phyloP scores from a whole-genome alignment of 768 basidiomycete species.

The Boletus rufocinnamomeus region DNA sequence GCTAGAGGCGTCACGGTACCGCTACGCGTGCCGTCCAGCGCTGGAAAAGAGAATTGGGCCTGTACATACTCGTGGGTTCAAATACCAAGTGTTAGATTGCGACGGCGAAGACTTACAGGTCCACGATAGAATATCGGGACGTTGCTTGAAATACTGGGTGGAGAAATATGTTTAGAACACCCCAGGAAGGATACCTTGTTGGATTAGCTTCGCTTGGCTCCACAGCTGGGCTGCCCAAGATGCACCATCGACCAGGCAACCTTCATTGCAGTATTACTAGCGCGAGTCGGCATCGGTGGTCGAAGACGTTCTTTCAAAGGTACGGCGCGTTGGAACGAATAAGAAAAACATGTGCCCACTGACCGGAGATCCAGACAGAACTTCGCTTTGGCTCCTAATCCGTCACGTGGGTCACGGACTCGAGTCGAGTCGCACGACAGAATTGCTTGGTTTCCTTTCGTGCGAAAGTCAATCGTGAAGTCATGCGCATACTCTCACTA shows the following conservation, averaged over 20 bases:
- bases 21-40: background rate
- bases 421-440: no score
- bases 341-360: background rate
- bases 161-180: background rate
- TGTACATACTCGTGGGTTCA: rapidly evolving
- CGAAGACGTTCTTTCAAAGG: no score
- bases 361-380: no score
- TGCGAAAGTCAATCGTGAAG: background rate
- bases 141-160: background rate
- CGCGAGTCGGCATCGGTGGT: no score
- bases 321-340: background rate
- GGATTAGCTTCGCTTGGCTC: background rate
- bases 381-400: background rate
- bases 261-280: background rate
- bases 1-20: slow-evolving; percentile 5
- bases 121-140: background rate
- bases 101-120: no score
- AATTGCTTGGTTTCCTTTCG: background rate
- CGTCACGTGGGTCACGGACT: background rate
- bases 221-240: background rate
- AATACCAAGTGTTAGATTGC: no score
- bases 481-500: background rate
- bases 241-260: background rate
- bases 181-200: background rate
- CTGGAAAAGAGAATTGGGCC: no score